phyloP scores from a whole-genome alignment of 2,329 filamentous ascomycete genomes.

The Neonectria hederae region DNA sequence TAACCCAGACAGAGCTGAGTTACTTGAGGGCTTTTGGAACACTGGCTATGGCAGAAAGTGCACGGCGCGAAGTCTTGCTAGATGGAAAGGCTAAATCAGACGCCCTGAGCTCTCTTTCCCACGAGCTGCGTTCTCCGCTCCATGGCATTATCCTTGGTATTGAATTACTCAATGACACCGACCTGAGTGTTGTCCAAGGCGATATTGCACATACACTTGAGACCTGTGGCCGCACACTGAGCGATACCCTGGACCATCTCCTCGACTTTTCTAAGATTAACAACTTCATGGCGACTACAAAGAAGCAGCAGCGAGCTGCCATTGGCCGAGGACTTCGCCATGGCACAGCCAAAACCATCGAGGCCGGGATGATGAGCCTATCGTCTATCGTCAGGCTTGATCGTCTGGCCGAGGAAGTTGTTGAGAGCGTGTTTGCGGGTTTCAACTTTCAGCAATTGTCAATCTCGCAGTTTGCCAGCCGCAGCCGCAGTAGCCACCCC shows the following conservation, averaged over 20 bases:
- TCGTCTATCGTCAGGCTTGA: slow-evolving; percentile 22
- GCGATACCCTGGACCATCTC: slow-evolving; percentile 64
- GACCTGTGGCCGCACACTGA: slow-evolving; percentile 59
- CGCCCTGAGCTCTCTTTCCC: slow-evolving; percentile 68
- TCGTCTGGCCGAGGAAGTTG: slow-evolving; percentile 34
- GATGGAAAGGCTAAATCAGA: slow-evolving; percentile 63
- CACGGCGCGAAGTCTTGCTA: slow-evolving; percentile 14
- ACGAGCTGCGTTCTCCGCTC: slow-evolving; percentile 68
- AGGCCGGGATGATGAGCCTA: not conserved
- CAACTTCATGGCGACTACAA: slow-evolving; percentile 39
- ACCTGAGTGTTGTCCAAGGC: slow-evolving; percentile 56
- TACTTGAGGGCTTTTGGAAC: slow-evolving; percentile 62
- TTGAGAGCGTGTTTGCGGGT: slow-evolving; percentile 37
- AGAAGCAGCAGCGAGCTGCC: slow-evolving; percentile 15
- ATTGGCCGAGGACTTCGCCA: not conserved
- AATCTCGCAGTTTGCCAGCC: slow-evolving; percentile 24
- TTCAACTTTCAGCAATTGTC: slow-evolving; percentile 30
- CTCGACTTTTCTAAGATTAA: slow-evolving; percentile 66
- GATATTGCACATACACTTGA: slow-evolving; percentile 60
- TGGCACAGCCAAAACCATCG: not conserved
- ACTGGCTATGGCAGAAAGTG: slow-evolving; percentile 65
- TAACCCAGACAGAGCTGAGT: slow-evolving; percentile 57
- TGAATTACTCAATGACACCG: slow-evolving; percentile 63
- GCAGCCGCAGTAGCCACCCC: slow-evolving; percentile 14
- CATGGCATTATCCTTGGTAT: slow-evolving; percentile 67